phyloP scores from a whole-genome alignment of 148 eudicot species.

The Suaeda aralocaspica region DNA sequence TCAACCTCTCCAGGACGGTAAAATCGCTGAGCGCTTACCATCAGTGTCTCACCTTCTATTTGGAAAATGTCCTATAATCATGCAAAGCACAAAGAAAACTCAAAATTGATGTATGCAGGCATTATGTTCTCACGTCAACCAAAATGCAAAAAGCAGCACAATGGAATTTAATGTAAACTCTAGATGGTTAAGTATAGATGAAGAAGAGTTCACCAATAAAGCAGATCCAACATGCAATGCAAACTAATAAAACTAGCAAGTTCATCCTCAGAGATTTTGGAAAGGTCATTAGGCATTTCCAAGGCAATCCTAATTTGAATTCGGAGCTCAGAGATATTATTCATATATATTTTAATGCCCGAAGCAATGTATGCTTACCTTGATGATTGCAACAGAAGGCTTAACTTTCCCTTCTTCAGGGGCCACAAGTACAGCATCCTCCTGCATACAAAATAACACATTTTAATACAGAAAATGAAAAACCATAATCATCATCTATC shows the following conservation, averaged over 20 bases:
- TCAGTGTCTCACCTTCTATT: slow-evolving; percentile 43
- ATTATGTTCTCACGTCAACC: not conserved
- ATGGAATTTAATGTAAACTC: not conserved
- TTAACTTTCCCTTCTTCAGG: slow-evolving; percentile 64
- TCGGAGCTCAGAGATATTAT: not conserved
- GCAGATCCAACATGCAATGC: not conserved
- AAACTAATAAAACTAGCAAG: not conserved
- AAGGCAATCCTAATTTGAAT: not conserved
- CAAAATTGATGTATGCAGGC: not conserved
- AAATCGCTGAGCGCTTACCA: slow-evolving; percentile 71
- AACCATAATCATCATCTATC: not conserved
- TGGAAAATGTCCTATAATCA: slow-evolving; percentile 63
- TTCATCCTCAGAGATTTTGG: not conserved
- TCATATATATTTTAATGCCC: no score
- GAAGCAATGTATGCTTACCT: slow-evolving; percentile 39
- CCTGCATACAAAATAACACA: slow-evolving; percentile 41
- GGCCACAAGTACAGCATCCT: slow-evolving; percentile 76
- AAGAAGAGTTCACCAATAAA: not conserved
- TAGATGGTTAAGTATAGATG: not conserved
- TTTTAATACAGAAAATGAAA: not conserved
- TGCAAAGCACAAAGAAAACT: not conserved
- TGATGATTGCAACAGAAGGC: slow-evolving; percentile 85
- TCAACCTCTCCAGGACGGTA: slow-evolving; percentile 92
- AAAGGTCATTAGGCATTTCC: not conserved
- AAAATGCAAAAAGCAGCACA: not conserved